These are phyloP conservation scores for Lippia alba DNA, from an alignment of 305 asterid genomes.

Conservation along the genomic window DNA sequence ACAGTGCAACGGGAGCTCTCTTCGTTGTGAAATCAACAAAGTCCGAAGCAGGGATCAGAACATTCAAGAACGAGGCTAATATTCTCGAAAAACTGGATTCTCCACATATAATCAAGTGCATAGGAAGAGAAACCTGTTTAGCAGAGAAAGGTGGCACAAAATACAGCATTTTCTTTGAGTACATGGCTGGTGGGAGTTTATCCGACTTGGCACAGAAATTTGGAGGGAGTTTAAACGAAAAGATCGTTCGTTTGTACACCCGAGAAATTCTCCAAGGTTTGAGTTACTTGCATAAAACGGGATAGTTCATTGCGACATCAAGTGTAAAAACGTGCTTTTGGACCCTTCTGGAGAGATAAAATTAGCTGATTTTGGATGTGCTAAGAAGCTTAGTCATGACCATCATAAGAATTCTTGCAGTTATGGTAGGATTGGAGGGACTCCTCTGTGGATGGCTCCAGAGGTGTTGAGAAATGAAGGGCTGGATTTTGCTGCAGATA, in stretches of 20 bases:
- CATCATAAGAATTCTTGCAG: neutral
- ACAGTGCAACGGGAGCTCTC: constrained; percentile 56
- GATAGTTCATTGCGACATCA: constrained; percentile 62
- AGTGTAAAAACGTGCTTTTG: constrained; percentile 60
- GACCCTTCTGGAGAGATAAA: constrained; percentile 51
- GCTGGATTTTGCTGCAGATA: constrained; percentile 47
- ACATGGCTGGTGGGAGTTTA: constrained; percentile 68
- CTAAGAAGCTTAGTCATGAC: constrained; percentile 23
- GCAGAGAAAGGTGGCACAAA: constrained; percentile 30
- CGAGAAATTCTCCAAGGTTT: constrained; percentile 54
- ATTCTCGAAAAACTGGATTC: constrained; percentile 51
- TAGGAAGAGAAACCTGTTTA: constrained; percentile 44
- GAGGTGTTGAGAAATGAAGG: constrained; percentile 52
- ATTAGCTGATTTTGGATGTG: constrained; percentile 68
- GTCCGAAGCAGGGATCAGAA: constrained; percentile 46
- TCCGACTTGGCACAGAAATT: constrained; percentile 50
- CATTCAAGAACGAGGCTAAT: constrained; percentile 56
- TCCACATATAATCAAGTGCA: constrained; percentile 48
- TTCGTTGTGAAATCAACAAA: constrained; percentile 59
- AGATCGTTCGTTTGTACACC: constrained; percentile 51
- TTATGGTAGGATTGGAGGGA: constrained; percentile 46
- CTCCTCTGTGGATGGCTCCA: constrained; percentile 80
- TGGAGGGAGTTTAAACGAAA: constrained; percentile 61
- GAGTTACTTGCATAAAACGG: constrained; percentile 47
- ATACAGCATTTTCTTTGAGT: constrained; percentile 54